A percentile compares a stretch with the other conserved stretches of the same genome.
These are phyloP conservation scores for Citrullus mucosospermus DNA, from an alignment of 306 rosid species.

Conservation along the genomic window DNA sequence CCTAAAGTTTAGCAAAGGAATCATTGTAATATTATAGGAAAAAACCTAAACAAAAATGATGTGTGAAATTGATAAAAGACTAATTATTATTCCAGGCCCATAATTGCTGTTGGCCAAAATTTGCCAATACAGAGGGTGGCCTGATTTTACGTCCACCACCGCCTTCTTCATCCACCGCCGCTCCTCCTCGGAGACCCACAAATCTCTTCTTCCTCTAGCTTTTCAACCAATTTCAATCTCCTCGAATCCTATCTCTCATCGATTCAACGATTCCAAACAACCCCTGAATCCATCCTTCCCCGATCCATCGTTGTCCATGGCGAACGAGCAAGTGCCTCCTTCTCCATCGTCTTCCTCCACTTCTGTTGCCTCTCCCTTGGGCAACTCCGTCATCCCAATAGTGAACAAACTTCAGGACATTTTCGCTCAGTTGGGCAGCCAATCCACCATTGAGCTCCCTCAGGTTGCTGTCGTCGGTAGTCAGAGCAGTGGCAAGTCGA, in stretches of 20 bases:
- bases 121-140: neutral
- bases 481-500: constrained; percentile 98
- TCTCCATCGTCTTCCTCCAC: constrained; percentile 22
- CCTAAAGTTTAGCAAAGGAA: too few species aligned
- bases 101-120: neutral
- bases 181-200: neutral
- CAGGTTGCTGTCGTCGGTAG: constrained; percentile 98
- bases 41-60: too few species aligned
- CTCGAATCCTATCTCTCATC: neutral
- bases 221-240: neutral
- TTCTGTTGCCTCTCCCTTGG: constrained; percentile 45
- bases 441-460: constrained; percentile 85
- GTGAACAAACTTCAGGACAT: constrained; percentile 94
- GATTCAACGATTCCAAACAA: neutral
- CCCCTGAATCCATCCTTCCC: constrained; percentile 18
- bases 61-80: too few species aligned
- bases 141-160: neutral
- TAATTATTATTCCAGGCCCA: too few species aligned
- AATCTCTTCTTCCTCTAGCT: neutral
- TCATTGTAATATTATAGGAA: too few species aligned
- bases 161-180: constrained; percentile 1
- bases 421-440: constrained; percentile 82
- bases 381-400: constrained; percentile 73
- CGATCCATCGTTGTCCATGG: constrained; percentile 39
- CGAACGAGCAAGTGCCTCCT: constrained; percentile 40